Conservation (phyloP, 106 monocot genomes). For the Dendrobium chrysotoxum region DNA sequence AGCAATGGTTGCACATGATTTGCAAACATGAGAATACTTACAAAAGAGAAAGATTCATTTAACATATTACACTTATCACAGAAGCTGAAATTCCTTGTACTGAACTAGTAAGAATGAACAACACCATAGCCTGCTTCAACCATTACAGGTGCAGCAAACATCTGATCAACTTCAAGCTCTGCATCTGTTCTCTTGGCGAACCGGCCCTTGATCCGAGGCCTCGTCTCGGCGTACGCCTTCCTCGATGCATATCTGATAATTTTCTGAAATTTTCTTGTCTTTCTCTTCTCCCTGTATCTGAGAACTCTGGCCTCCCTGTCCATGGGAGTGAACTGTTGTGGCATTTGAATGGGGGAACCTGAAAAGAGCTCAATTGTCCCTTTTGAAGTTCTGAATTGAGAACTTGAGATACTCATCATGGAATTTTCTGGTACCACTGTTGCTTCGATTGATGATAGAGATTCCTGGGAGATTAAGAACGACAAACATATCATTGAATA, state of each 20-base stretch:
- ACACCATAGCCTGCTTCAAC: slow-evolving; percentile 26
- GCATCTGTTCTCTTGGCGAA: slow-evolving; percentile 60
- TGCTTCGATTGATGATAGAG: slow-evolving; percentile 47
- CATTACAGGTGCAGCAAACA: slow-evolving; percentile 24
- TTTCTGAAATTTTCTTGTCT: slow-evolving; percentile 64
- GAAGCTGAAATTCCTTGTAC: not conserved
- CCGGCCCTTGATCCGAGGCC: slow-evolving; percentile 67
- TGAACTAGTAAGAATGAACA: slow-evolving; percentile 47
- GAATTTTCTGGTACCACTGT: slow-evolving; percentile 34
- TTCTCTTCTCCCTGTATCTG: slow-evolving; percentile 80
- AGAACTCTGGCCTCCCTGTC: slow-evolving; percentile 65
- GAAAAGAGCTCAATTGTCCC: slow-evolving; percentile 52
- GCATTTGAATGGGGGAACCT: slow-evolving; percentile 15
- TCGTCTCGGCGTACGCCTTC: slow-evolving; percentile 69
- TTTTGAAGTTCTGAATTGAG: slow-evolving; percentile 20
- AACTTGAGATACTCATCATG: slow-evolving; percentile 17
- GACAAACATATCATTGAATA: too few species aligned
- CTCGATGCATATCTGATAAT: slow-evolving; percentile 71
- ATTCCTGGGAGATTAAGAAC: slow-evolving; percentile 21
- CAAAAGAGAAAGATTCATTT: not conserved
- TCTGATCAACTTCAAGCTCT: slow-evolving; percentile 53
- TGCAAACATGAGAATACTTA: not conserved
- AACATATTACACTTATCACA: not conserved
- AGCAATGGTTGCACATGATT: not conserved
- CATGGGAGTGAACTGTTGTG: slow-evolving; percentile 28